phyloP scores from a whole-genome alignment of 208 protist genomes.

The Herpetomonas samuelpessoai region DNA sequence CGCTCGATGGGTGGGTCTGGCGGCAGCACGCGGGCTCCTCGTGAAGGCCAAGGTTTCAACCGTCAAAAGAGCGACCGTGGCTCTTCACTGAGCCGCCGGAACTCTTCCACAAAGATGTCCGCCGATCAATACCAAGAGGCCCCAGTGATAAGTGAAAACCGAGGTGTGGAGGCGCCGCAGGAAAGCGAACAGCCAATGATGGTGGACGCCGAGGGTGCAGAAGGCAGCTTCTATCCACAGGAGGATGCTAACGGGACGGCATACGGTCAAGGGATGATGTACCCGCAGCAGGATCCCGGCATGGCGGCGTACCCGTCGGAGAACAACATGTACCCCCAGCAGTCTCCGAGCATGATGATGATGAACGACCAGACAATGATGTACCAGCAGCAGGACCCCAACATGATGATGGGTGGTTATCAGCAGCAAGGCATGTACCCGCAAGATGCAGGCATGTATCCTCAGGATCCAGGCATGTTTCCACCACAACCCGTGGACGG shows the following conservation, averaged over 20 bases:
- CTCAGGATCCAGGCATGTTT: background rate
- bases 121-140: background rate
- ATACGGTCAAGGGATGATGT: conserved; percentile 10
- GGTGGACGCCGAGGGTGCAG: conserved; percentile 4
- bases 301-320: background rate
- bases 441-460: conserved; percentile 3
- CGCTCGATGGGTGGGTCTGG: background rate
- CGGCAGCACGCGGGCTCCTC: conserved; percentile 25
- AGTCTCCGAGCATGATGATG: background rate
- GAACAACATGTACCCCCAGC: background rate
- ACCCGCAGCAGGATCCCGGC: background rate
- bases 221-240: conserved; percentile 6
- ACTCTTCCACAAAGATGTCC: background rate
- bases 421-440: conserved; percentile 6
- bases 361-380: background rate
- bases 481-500: too few relatives aligned
- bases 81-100: conserved; percentile 5
- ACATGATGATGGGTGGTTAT: background rate
- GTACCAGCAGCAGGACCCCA: background rate
- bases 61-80: background rate
- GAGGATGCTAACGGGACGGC: background rate
- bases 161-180: conserved; percentile 3
- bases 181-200: conserved; percentile 14
- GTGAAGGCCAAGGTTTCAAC: background rate
- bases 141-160: conserved; percentile 4